Base-by-base conservation (phyloP, 257 asterid species). In the Prunella vulgaris region DNA sequence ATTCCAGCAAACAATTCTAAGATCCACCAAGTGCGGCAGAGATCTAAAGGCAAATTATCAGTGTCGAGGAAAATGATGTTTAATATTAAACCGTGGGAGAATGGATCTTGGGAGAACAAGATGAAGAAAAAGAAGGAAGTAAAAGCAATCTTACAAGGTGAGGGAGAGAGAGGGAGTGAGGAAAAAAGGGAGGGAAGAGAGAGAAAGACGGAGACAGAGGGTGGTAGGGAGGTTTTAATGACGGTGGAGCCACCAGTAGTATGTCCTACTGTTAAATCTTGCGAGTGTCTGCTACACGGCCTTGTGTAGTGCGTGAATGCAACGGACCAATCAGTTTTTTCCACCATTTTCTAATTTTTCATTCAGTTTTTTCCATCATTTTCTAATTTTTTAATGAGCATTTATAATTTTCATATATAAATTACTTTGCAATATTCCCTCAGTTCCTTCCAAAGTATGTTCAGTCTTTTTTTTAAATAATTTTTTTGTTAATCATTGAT, bases 11-110 rank as follows among this genome's bases (percentile, higher is more conserved):
- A 27, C 80, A 75, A 74, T 70, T 65, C 59, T 60, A 24, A 82
- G 86, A 85, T 80, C 90, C 90, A 71, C 0, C 57, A 80, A 74
- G 58, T 79, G 74, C 80, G 81, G 84, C 74, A 44, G 63, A 68
- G 77, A 74, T 82, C 81, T 60, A 44, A 7, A 49, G 60, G 69
- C n/a, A 40, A 38, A 35, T 5, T 48, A 17, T 22, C 49, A 10
- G 70, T 72, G 70, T 8, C 17, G 44, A 49, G 52, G 53, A 48
- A 17, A 12, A 17, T 12, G 48, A 40, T 2, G 79, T 21, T 32
- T 22, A 60, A 38, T 58, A 73, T 17, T 51, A 2, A 61, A 22
- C 38, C 40, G 76, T 66, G 76, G 54, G 73, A 64, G 57, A 54
- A 22, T 56, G 78, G 82, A 80, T 80, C 78, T 80, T 48, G 60